Evolutionary conservation across 179 eudicot genomes (phyloP).

Genomic region (Silene coronaria): DNA sequence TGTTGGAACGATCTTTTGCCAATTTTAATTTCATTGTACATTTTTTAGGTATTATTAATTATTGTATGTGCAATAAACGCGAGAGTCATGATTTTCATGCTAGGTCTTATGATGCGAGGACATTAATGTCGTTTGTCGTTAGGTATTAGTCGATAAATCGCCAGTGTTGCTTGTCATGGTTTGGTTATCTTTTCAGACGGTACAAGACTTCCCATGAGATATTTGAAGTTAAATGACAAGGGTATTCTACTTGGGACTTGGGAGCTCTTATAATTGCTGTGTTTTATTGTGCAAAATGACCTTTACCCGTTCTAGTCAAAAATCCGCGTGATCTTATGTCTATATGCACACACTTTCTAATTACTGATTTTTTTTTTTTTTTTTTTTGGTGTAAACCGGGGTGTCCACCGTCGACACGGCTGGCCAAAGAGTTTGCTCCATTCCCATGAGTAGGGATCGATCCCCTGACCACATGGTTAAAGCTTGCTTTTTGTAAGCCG

Average conservation of each 20-base stretch:
- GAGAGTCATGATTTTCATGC: background rate
- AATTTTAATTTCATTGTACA: constrained; percentile 14
- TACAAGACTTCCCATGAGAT: background rate
- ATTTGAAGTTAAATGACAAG: background rate
- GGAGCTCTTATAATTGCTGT: background rate
- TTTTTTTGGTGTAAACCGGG: too few species aligned
- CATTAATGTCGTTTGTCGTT: background rate
- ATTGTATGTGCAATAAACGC: background rate
- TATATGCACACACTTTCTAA: background rate
- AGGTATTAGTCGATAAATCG: constrained; percentile 8
- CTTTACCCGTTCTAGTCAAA: background rate
- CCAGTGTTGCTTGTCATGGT: background rate
- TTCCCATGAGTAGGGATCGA: too few species aligned
- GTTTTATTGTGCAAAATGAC: background rate
- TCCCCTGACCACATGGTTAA: too few species aligned
- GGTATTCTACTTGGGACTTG: background rate
- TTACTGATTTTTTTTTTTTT: background rate
- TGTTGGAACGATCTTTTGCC: background rate
- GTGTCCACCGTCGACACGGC: too few species aligned
- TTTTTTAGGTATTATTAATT: constrained; percentile 9
- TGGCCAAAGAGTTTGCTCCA: too few species aligned
- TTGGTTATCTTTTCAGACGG: background rate
- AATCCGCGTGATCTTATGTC: background rate
- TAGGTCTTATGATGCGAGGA: background rate
- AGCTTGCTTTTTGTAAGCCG: too few species aligned